Evolutionary conservation across 1,284 basidiomycete species (phyloP).

Genomic region (Ganoderma leucocontextum): DNA sequence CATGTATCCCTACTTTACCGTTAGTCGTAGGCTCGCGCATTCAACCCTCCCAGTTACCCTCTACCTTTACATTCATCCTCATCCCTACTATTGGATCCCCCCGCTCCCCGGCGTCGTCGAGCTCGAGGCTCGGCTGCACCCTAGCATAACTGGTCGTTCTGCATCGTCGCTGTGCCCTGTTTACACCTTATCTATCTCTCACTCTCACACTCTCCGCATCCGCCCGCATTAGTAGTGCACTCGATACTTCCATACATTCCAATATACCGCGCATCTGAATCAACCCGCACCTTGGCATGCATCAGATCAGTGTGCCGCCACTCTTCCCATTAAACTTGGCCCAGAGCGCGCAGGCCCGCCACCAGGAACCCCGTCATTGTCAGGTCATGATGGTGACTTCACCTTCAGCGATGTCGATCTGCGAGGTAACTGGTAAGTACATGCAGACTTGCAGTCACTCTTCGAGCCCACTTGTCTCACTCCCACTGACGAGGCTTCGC

Average conservation of each 20-base stretch:
- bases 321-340: too few species aligned
- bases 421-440: background rate
- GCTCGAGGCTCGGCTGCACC: conserved; percentile 9
- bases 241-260: background rate
- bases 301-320: background rate
- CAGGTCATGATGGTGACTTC: background rate
- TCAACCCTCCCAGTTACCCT: background rate
- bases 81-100: background rate
- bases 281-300: background rate
- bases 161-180: conserved; percentile 7
- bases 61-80: background rate
- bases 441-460: background rate
- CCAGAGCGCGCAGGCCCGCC: too few species aligned
- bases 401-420: background rate
- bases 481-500: background rate
- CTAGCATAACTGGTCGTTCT: conserved; percentile 2
- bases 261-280: conserved; percentile 17
- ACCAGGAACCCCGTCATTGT: background rate
- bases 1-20: conserved; percentile 33
- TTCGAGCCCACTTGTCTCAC: background rate
- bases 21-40: background rate
- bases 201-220: background rate
- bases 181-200: conserved; percentile 22
- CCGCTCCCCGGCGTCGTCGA: conserved; percentile 5
- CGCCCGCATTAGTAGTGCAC: conserved; percentile 8